A percentile compares a stretch with the other conserved stretches of the same genome.
phyloP scores from a whole-genome alignment of 305 asterid genomes.

The Fraxinus sp. region DNA sequence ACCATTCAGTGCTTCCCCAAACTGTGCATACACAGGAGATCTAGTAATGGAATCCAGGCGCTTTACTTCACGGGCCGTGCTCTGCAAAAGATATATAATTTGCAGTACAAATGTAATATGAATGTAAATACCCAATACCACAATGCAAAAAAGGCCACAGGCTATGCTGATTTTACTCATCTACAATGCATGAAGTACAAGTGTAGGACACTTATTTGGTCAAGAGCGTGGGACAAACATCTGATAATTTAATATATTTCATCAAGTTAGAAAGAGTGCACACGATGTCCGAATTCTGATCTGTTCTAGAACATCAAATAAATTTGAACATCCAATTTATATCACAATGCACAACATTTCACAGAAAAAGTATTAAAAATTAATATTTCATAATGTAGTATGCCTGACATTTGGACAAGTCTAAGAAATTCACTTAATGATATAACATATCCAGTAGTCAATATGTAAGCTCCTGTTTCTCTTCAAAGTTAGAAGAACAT shows the following conservation, averaged over 20 bases:
- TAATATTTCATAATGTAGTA: neutral
- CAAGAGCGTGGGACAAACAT: neutral
- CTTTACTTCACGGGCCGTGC: constrained; percentile 88
- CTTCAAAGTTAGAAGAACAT: neutral
- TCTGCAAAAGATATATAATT: constrained; percentile 42
- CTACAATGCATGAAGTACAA: neutral
- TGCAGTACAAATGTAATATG: constrained; percentile 4
- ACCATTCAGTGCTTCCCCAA: constrained; percentile 87
- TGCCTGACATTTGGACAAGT: neutral
- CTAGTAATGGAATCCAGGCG: constrained; percentile 80
- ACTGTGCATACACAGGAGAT: constrained; percentile 93
- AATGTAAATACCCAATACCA: neutral
- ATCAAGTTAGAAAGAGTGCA: neutral
- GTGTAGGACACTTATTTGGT: neutral
- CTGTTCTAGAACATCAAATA: constrained; percentile 14
- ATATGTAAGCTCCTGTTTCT: neutral
- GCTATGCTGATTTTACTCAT: neutral
- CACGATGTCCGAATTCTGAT: neutral
- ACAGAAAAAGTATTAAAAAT: neutral
- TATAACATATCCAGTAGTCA: neutral
- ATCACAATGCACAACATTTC: neutral
- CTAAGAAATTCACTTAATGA: neutral
- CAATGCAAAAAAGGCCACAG: neutral
- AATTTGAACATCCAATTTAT: neutral
- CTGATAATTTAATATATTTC: neutral